phyloP scores from a whole-genome alignment of 768 basidiomycete species.

The Amanita rimosa region DNA sequence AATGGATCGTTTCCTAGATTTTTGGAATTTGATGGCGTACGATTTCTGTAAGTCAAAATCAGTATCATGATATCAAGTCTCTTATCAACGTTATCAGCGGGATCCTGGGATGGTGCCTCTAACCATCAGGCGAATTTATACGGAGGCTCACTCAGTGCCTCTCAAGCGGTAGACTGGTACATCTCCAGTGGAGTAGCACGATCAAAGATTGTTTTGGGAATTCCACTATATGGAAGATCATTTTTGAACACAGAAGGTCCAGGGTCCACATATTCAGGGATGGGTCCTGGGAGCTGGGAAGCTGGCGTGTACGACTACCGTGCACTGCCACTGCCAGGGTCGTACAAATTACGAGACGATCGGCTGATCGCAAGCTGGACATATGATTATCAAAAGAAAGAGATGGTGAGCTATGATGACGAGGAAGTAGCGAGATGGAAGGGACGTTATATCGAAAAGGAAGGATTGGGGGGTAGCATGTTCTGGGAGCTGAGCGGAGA shows the following conservation, averaged over 20 bases:
- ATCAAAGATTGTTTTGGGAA: slow-evolving; percentile 78
- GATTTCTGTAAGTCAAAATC: slow-evolving; percentile 49
- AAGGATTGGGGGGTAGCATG: slow-evolving; percentile 86
- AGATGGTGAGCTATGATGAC: slow-evolving; percentile 79
- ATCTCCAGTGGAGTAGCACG: slow-evolving; percentile 56
- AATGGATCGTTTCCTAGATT: slow-evolving; percentile 84
- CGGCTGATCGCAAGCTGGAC: slow-evolving; percentile 69
- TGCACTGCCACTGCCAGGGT: slow-evolving; percentile 67
- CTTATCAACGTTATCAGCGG: slow-evolving; percentile 30
- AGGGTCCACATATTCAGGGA: slow-evolving; percentile 65
- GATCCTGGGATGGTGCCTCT: slow-evolving; percentile 62
- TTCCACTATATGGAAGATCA: slow-evolving; percentile 89
- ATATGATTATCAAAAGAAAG: slow-evolving; percentile 61
- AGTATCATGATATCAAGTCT: not conserved
- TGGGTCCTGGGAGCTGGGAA: slow-evolving; percentile 90
- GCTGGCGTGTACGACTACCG: slow-evolving; percentile 90
- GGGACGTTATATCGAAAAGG: slow-evolving; percentile 67
- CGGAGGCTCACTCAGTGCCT: slow-evolving; percentile 52
- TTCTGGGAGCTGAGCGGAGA: slow-evolving; percentile 91
- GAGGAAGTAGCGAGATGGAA: slow-evolving; percentile 62
- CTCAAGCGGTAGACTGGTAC: slow-evolving; percentile 63
- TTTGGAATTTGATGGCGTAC: slow-evolving; percentile 98
- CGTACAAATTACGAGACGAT: slow-evolving; percentile 56
- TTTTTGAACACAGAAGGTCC: slow-evolving; percentile 83
- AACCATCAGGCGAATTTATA: slow-evolving; percentile 85